phyloP scores from a whole-genome alignment of 805 yeast genomes.

The Pichia rugopelliculosa region DNA sequence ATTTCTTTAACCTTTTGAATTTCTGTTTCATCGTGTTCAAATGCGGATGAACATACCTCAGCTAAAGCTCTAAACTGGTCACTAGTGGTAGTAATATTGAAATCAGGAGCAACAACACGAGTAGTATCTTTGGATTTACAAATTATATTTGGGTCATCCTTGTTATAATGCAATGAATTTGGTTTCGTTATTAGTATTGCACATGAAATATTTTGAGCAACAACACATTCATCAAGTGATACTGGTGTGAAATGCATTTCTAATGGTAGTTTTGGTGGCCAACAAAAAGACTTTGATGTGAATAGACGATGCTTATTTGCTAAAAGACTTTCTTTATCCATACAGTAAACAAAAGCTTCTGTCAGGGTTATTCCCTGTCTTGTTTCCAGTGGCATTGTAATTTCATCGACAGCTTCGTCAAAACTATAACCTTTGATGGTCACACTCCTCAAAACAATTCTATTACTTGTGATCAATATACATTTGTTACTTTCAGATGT shows the following conservation, averaged over 20 bases:
- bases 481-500: conserved; percentile 40
- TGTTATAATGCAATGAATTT: conserved; percentile 40
- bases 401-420: conserved; percentile 35
- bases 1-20: conserved; percentile 34
- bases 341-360: conserved; percentile 49
- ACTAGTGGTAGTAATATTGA: conserved; percentile 48
- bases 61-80: conserved; percentile 49
- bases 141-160: conserved; percentile 15
- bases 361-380: conserved; percentile 49
- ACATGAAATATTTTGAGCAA: conserved; percentile 47
- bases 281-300: conserved; percentile 27
- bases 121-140: conserved; percentile 13
- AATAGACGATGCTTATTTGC: conserved; percentile 29
- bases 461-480: conserved; percentile 47
- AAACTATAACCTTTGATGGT: conserved; percentile 30
- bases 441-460: conserved; percentile 49
- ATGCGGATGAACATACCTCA: conserved; percentile 39
- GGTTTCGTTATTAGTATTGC: conserved; percentile 44
- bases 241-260: conserved; percentile 52
- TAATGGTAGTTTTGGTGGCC: conserved; percentile 66
- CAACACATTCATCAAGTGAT: conserved; percentile 34
- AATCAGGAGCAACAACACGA: conserved; percentile 33
- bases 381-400: conserved; percentile 41
- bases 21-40: conserved; percentile 30
- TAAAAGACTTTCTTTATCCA: conserved; percentile 32